Percentiles rank a stretch among this genome's conserved stretches.
Evolutionary conservation across 2,329 filamentous ascomycete species (phyloP).

Genomic region (Botryosphaeria dothidea): DNA sequence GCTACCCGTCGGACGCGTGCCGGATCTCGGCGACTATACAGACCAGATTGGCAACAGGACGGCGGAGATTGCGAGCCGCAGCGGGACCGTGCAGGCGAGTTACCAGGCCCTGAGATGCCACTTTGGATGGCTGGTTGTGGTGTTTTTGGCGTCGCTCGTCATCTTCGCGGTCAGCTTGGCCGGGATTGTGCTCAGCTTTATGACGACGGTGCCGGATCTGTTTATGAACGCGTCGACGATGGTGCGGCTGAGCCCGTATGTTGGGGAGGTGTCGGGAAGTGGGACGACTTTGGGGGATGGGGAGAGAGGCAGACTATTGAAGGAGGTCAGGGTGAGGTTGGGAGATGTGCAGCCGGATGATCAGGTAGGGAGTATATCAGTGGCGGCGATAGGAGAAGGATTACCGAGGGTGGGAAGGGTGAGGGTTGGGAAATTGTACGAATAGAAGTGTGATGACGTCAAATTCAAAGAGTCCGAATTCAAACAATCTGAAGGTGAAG

Average conservation of each 20-base stretch:
- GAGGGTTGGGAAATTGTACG: background rate
- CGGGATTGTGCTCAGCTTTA: background rate
- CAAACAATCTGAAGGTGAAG: no score
- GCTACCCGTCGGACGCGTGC: background rate
- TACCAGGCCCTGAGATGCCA: background rate
- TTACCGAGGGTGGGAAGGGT: background rate
- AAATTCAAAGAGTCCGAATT: no score
- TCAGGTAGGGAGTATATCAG: background rate
- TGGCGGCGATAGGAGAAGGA: background rate
- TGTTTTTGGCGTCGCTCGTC: background rate
- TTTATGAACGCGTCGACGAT: background rate
- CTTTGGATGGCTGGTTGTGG: background rate
- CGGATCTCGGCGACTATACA: background rate
- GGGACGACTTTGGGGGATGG: background rate
- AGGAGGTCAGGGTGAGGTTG: background rate
- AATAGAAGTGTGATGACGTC: background rate
- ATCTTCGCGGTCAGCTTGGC: background rate
- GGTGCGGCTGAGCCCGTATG: background rate
- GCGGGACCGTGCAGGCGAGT: background rate
- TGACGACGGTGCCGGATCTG: background rate
- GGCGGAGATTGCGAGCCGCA: background rate
- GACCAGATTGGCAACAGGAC: background rate
- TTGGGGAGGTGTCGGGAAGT: background rate
- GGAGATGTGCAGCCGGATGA: background rate
- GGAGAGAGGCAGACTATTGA: background rate